A percentile compares a stretch with the other conserved stretches of the same genome.
phyloP scores from a whole-genome alignment of 345 rosid genomes.

The Moricandia moricandioides region DNA sequence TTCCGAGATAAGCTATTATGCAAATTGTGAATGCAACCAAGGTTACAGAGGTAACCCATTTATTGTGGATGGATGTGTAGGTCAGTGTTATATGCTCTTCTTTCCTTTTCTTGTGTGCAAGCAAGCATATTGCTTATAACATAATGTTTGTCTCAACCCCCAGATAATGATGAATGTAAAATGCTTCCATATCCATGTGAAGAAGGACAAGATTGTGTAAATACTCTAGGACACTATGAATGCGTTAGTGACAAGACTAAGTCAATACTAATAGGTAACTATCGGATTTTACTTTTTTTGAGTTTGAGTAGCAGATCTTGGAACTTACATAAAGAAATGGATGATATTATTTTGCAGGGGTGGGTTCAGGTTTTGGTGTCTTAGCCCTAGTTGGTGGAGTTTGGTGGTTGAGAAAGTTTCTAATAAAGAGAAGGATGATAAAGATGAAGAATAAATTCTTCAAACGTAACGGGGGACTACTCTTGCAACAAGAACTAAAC shows the following conservation, averaged over 20 bases:
- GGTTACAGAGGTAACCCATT: background rate
- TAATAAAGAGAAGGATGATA: background rate
- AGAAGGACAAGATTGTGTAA: too few species aligned
- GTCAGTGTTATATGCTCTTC: background rate
- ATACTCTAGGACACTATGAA: too few species aligned
- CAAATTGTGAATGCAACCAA: slow-evolving; percentile 27
- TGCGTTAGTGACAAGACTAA: background rate
- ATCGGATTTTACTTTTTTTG: background rate
- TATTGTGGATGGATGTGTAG: background rate
- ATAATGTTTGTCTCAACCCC: background rate
- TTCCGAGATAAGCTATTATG: background rate
- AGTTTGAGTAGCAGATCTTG: background rate
- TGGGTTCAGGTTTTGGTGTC: slow-evolving; percentile 18
- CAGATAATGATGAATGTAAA: background rate
- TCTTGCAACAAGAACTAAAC: slow-evolving; percentile 31
- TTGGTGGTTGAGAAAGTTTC: slow-evolving; percentile 11
- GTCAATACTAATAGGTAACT: slow-evolving; percentile 14
- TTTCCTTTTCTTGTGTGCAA: too few species aligned
- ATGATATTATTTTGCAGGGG: background rate
- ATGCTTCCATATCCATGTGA: too few species aligned
- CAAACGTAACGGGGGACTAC: background rate
- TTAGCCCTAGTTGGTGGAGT: background rate
- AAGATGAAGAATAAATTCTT: slow-evolving; percentile 20
- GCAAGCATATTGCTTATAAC: too few species aligned
- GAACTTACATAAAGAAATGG: too few species aligned